phyloP scores from a whole-genome alignment of 1,139 yeast species.

The Candida sanyaensis region DNA sequence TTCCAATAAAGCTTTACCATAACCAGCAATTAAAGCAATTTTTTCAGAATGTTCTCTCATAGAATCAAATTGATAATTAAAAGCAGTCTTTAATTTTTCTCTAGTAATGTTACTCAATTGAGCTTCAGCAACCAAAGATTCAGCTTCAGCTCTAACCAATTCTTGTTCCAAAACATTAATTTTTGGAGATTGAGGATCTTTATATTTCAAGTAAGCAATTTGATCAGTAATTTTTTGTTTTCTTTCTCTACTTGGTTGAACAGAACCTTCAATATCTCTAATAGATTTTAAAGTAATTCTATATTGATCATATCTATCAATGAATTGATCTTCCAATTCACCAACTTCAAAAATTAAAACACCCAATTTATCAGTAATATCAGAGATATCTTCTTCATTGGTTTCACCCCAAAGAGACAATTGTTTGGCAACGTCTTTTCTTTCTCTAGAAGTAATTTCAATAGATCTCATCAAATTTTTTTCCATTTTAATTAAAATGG shows the following conservation, averaged over 20 bases:
- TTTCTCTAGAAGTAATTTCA: constrained; percentile 75
- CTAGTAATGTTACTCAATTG: constrained; percentile 97
- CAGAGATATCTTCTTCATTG: constrained; percentile 95
- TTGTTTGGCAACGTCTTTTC: constrained; percentile 83
- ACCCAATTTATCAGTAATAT: constrained; percentile 95
- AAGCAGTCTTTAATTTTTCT: constrained; percentile 96
- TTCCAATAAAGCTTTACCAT: constrained; percentile 96
- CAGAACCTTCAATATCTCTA: constrained; percentile 95
- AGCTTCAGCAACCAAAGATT: constrained; percentile 97
- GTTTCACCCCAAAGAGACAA: constrained; percentile 95
- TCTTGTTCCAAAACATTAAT: constrained; percentile 95
- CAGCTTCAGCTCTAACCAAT: constrained; percentile 98
- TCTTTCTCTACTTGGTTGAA: constrained; percentile 97
- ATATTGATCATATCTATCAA: constrained; percentile 97
- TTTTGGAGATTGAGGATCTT: constrained; percentile 97
- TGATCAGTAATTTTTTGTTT: constrained; percentile 97
- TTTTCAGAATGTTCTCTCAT: constrained; percentile 96
- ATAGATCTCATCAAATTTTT: constrained; percentile 78
- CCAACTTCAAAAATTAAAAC: constrained; percentile 95
- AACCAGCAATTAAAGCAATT: constrained; percentile 94
- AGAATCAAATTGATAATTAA: constrained; percentile 95
- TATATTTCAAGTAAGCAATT: constrained; percentile 96
- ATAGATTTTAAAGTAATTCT: constrained; percentile 92
- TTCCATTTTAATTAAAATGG: constrained; percentile 79
- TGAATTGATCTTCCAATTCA: constrained; percentile 96